A percentile compares a stretch with the other conserved stretches of the same genome.
Evolutionary conservation across 1,284 basidiomycete species (phyloP).

Genomic region (Puccinia hordei): DNA sequence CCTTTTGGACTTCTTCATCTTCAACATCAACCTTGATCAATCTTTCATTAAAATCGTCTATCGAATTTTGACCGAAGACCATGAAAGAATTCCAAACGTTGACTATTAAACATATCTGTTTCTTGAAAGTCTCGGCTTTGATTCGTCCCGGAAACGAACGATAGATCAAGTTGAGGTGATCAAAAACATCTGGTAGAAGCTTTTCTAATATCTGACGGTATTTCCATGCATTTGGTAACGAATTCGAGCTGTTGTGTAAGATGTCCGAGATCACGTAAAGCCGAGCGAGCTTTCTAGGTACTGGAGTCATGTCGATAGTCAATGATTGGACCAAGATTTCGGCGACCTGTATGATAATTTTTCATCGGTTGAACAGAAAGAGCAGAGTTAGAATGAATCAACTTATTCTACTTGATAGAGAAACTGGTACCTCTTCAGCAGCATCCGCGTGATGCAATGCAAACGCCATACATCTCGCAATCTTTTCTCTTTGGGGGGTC

Average conservation of each 20-base stretch:
- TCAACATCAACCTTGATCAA: constrained; percentile 66
- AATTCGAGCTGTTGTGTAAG: constrained; percentile 77
- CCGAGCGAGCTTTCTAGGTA: constrained; percentile 92
- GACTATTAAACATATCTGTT: constrained; percentile 78
- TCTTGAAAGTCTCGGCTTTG: constrained; percentile 89
- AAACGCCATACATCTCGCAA: constrained; percentile 92
- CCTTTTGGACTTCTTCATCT: constrained; percentile 27
- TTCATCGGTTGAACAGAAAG: neutral
- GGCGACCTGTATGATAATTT: constrained; percentile 66
- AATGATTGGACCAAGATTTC: constrained; percentile 83
- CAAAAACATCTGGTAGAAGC: constrained; percentile 82
- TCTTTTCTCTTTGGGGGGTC: constrained; percentile 81
- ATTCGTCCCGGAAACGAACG: constrained; percentile 87
- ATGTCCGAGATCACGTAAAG: constrained; percentile 96
- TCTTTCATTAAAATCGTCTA: constrained; percentile 69
- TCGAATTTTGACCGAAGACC: constrained; percentile 74
- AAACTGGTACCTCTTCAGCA: constrained; percentile 72
- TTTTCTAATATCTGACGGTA: constrained; percentile 88
- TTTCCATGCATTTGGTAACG: constrained; percentile 71
- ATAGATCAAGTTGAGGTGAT: constrained; percentile 88
- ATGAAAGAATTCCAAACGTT: constrained; percentile 91
- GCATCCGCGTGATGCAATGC: constrained; percentile 92
- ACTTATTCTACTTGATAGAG: neutral
- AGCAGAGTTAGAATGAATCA: neutral
- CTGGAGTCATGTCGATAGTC: constrained; percentile 79